Conservation (phyloP, 306 rosid genomes). For the Carpinus viminea region DNA sequence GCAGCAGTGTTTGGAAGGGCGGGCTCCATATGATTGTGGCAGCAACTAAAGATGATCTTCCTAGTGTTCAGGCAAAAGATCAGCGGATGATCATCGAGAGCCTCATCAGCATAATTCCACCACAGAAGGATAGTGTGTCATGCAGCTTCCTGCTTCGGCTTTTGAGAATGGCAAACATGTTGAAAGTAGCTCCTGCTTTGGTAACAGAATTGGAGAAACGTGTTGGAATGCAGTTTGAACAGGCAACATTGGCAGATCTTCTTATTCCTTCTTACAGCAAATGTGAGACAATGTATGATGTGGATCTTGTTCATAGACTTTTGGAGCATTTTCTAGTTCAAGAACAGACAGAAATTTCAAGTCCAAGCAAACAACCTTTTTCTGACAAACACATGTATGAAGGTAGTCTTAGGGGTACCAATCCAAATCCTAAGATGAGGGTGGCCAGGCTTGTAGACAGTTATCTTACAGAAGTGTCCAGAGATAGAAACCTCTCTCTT, state of each 20-base stretch:
- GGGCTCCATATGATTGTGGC: constrained; percentile 86
- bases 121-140: constrained; percentile 88
- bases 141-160: constrained; percentile 95
- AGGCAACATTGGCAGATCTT: constrained; percentile 81
- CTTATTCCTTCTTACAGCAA: constrained; percentile 70
- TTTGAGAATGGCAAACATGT: constrained; percentile 82
- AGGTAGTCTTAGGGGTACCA: constrained; percentile 40
- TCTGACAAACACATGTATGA: constrained; percentile 58
- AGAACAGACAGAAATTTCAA: constrained; percentile 77
- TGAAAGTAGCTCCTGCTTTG: constrained; percentile 87
- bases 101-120: constrained; percentile 93
- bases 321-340: constrained; percentile 94
- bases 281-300: constrained; percentile 79
- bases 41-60: constrained; percentile 55
- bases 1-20: constrained; percentile 61
- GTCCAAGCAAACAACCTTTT: constrained; percentile 64
- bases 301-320: constrained; percentile 91
- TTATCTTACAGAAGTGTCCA: constrained; percentile 92
- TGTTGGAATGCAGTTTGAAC: constrained; percentile 98
- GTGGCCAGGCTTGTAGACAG: constrained; percentile 98
- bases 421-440: constrained; percentile 80
- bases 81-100: constrained; percentile 90
- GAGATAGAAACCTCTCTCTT: constrained; percentile 88
- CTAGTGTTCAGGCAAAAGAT: constrained; percentile 67
- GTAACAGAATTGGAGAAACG: constrained; percentile 92